Evolutionary conservation across 331 rosid genomes (phyloP), one percentile per base, ranked within the genome.

Genomic region (Cucumis variabilis): DNA sequence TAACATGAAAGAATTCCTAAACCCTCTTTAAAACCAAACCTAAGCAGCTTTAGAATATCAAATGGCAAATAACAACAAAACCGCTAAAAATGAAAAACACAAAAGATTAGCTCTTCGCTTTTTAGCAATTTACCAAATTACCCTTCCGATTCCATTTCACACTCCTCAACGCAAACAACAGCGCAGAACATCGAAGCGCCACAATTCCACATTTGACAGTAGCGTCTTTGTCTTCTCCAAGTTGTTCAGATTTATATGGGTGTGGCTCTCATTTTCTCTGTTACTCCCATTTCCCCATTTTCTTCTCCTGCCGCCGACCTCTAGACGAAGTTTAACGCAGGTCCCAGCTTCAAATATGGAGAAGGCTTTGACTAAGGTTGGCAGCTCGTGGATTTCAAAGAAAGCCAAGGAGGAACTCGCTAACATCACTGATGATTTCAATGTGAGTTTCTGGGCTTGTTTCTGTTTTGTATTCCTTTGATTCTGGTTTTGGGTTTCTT

Each of bases 331-430:
- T 74, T 72, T 44, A 77, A 87, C 51, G 90, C 55, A 89, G 91
- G 41, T 86, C 46, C 25, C 50, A n/a, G 71, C 50, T n/a, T n/a
- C 82, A 63, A 75, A 63, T 21, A 96, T 96, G 99, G 98, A 96
- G 95, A 96, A 92, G 82, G 99, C 96, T 89, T 92, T 96, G 20
- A 95, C 98, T 1, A 95, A 92, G 78, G 98, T 94, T 33, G 62
- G 78, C 70, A 92, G 87, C 81, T 93, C 92, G 73, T 96, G 99
- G 99, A 92, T 96, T 90, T 85, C 96, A 14, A 94, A 94, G 92
- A 95, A 95, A 90, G 99, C 99, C 66, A 96, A 95, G 91, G 91
- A 96, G 66, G 99, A 96, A 86, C 70, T 96, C 82, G 77, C 98
- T 28, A 92, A 94, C 92, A 94, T 96, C 86, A 73, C 95, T 87